These are phyloP conservation scores for Lecanicillium sp. DNA, from an alignment of 2,329 filamentous ascomycete genomes.

Conservation along the genomic window DNA sequence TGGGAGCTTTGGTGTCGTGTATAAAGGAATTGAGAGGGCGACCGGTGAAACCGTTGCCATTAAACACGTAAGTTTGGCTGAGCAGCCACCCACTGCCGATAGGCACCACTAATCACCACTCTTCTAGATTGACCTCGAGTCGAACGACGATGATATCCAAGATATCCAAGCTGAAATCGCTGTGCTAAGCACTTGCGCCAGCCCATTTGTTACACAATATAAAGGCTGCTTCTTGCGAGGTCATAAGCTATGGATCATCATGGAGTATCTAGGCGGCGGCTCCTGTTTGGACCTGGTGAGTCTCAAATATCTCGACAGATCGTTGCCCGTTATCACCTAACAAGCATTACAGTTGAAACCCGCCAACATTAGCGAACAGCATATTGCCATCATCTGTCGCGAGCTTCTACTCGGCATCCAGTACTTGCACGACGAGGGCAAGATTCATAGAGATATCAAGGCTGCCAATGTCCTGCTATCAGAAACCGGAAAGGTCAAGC, in stretches of 20 bases:
- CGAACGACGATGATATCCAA: conserved; percentile 95
- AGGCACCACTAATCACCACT: too few relatives aligned
- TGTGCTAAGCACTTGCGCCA: conserved; percentile 88
- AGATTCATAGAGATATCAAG: conserved; percentile 96
- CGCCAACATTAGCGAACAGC: conserved; percentile 75
- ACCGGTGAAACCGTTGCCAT: conserved; percentile 94
- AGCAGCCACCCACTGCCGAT: too few relatives aligned
- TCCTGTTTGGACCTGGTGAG: conserved; percentile 87
- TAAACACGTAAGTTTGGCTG: conserved; percentile 65
- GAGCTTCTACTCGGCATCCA: conserved; percentile 85
- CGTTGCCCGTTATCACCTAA: conserved; percentile 2
- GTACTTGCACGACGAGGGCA: conserved; percentile 88
- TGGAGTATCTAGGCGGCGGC: conserved; percentile 94
- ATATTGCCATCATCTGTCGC: conserved; percentile 90
- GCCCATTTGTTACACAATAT: conserved; percentile 91
- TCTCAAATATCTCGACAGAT: conserved; percentile 6
- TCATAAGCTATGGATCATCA: conserved; percentile 97
- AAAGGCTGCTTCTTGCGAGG: conserved; percentile 93
- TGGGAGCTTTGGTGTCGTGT: conserved; percentile 61
- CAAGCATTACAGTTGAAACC: conserved; percentile 66
- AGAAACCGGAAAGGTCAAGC: conserved; percentile 81
- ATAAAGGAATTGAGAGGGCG: conserved; percentile 85
- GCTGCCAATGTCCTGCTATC: conserved; percentile 94
- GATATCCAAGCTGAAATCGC: conserved; percentile 98
- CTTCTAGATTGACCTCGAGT: conserved; percentile 88